These are phyloP conservation scores for Haplosporangium gracile DNA, from an alignment of 192 early-diverging fungal genomes.

Conservation along the genomic window DNA sequence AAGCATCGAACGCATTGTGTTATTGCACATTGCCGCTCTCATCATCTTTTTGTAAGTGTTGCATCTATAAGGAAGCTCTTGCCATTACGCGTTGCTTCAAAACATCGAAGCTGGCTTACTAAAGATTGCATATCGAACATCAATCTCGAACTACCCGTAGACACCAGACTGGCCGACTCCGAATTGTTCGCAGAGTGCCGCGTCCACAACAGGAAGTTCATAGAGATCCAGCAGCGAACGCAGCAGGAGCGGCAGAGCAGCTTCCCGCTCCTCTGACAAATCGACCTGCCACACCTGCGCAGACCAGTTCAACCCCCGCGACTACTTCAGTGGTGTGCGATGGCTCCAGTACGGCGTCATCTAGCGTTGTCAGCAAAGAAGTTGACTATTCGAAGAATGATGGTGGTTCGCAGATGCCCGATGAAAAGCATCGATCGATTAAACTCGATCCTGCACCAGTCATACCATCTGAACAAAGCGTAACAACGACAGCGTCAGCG, in stretches of 20 bases:
- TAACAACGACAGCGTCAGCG: background rate
- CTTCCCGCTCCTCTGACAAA: background rate
- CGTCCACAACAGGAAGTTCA: background rate
- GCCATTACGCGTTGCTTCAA: background rate
- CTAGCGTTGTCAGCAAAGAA: background rate
- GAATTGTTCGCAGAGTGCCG: constrained; percentile 9
- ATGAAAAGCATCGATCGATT: background rate
- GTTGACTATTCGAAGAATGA: background rate
- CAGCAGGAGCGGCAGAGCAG: background rate
- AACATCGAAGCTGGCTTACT: background rate
- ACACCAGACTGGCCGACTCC: constrained; percentile 13
- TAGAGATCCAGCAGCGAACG: background rate
- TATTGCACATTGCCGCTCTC: constrained; percentile 7
- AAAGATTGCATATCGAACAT: background rate
- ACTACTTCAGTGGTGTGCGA: background rate
- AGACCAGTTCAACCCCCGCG: background rate
- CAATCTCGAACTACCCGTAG: background rate
- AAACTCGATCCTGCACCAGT: background rate
- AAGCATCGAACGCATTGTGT: constrained; percentile 11
- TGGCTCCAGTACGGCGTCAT: background rate
- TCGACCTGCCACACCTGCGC: background rate
- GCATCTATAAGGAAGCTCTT: too few species aligned
- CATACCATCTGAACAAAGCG: background rate
- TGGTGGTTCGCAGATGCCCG: background rate
- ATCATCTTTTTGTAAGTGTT: constrained; percentile 17